Evolutionary conservation across 495 filamentous ascomycete genomes (phyloP), one percentile per base, ranked within the genome.

Genomic region (Aspergillus taichungensis): DNA sequence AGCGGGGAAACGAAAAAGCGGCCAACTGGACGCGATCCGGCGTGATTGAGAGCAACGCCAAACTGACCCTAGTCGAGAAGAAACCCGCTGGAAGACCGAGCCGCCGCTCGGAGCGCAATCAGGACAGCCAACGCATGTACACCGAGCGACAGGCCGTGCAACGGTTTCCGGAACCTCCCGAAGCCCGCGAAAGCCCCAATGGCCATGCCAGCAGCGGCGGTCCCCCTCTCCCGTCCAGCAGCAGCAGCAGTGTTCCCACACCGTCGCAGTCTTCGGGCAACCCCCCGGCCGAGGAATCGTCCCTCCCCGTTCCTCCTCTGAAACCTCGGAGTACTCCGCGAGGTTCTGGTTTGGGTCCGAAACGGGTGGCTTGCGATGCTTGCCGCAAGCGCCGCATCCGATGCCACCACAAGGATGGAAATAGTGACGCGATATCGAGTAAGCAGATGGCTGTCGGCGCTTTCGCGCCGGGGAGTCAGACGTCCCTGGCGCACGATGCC

Each of bases 1-100:
- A 87, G 53, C 80, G 80, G 40, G 83, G 83, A 4, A 81, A 83
- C 49, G 83, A 85, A 51, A 66, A 64, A 40, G 76, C 83, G 24
- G 78, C 84, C 29, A 67, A 74, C 43, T 87, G 84, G 84, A 83
- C 78, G 34, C 70, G 64, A 13, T 67, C 71, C 5, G 71, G 73
- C 28, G 64, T 63, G 27, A 66, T 73, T 12, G 67, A 69, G 54
- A 66, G 57, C 51, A 69, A 69, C 36, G 53, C 65, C 30, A 73
- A 71, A 45, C 59, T 71, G 27, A 67, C 59, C 12, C 56, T 69
- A 6, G 39, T 48, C 9, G 69, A 73, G 40, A 73, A 71, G 49
- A 67, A 64, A 41, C 57, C 67, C 1, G 63, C 67, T 12, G 67
- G 67, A 18, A 60, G 69, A 13, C 67, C 69, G 5, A 71, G 69